These are phyloP conservation scores for Middelhovenomyces tepae DNA, from an alignment of 805 yeast species.

Conservation along the genomic window DNA sequence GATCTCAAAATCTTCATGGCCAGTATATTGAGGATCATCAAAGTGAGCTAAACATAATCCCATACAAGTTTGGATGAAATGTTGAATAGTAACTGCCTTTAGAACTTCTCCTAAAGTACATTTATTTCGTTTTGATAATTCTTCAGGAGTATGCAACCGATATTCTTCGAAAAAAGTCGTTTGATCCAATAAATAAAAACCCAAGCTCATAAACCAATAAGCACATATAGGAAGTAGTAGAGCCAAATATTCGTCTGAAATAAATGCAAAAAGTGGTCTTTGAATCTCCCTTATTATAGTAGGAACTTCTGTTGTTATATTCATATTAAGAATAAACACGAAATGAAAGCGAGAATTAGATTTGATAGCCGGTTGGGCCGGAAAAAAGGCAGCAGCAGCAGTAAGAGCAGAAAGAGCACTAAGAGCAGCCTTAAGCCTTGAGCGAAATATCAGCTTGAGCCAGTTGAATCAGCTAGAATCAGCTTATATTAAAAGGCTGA, in stretches of 20 bases:
- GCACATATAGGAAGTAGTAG: constrained; percentile 67
- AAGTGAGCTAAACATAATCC: constrained; percentile 49
- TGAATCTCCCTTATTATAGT: not conserved
- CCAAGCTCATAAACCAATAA: constrained; percentile 70
- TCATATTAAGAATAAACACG: too few species aligned
- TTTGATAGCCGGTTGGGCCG: too few species aligned
- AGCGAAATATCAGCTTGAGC: too few species aligned
- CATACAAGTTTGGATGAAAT: constrained; percentile 65
- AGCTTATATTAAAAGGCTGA: too few species aligned
- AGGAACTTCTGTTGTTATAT: too few species aligned
- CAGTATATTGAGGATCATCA: constrained; percentile 43
- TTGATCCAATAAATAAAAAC: constrained; percentile 70
- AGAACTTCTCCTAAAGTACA: constrained; percentile 64
- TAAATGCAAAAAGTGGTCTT: constrained; percentile 41
- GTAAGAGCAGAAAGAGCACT: too few species aligned
- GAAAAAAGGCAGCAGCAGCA: too few species aligned
- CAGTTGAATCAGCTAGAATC: too few species aligned
- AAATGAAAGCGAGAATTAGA: too few species aligned
- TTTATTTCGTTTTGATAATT: constrained; percentile 65
- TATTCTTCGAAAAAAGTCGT: constrained; percentile 69
- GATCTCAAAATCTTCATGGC: constrained; percentile 40
- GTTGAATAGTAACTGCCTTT: constrained; percentile 78
- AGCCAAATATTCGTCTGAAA: constrained; percentile 68
- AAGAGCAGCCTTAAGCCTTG: too few species aligned
- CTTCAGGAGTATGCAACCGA: constrained; percentile 89